Base-by-base conservation (phyloP, 768 basidiomycete genomes). In the Amanita muscaria region DNA sequence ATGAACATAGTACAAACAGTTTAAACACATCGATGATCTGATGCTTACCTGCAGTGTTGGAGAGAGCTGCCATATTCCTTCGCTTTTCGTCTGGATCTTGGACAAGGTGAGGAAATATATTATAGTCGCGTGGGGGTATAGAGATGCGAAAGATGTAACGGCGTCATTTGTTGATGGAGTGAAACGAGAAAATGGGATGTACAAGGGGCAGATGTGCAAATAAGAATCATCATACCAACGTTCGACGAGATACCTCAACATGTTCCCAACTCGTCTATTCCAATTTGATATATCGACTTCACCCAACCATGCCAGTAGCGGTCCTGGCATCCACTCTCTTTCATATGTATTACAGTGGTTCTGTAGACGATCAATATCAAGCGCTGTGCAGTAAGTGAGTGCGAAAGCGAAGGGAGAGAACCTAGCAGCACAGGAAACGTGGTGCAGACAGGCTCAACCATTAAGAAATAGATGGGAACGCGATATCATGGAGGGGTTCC, bases 241-340 rank as follows among this genome's bases (percentile, higher is more conserved):
- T 36, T 89, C 86, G 23, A 79, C 79, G 31, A 89, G 70, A 55
- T 88, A 90, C 55, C 79, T 68, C 2, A 83, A 79, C 16, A 89
- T 66, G 47, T 71, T 79, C 5, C 83, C 85, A 2, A 74, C 65
- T 35, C 79, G 74, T 48, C 79, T 66, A 15, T 77, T 75, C 10
- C 78, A 83, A 34, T 79, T 77, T 9, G 76, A 74, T 25, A 71
- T 56, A 53, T 88, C 84, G 8, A 88, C 88, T 24, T 86, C 85
- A n/a, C 88, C 88, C 5, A 91, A 65, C 84, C 87, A 87, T n/a
- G 3, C 76, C 76, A 52, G 82, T 71, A 34, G 90, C 79, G 34
- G 79, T 66, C 52, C 79, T 64, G 2, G 79, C 85, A 53, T 86
- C 86, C 49, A 87, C 85, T 41, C 77, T 63, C 47, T 75, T 79